Percentiles rank a stretch among this genome's conserved stretches.
These are phyloP conservation scores for Candida tammaniensis DNA, from an alignment of 805 yeast species.

Conservation along the genomic window DNA sequence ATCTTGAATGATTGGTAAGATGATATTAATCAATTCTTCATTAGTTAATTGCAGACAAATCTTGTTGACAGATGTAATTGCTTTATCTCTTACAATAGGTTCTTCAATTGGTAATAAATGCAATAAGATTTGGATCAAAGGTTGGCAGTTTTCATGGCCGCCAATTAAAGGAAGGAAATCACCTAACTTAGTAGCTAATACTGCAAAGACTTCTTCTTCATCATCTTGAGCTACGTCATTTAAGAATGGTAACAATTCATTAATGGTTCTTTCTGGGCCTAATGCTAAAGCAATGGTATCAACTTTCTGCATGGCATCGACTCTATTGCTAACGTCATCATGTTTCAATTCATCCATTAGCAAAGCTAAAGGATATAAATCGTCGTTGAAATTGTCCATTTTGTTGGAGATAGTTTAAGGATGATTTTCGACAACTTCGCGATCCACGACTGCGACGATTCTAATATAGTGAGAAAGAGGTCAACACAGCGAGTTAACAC, in stretches of 20 bases:
- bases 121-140: constrained; percentile 63
- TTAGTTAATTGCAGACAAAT: constrained; percentile 62
- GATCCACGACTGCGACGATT: constrained; percentile 1
- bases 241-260: constrained; percentile 85
- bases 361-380: constrained; percentile 89
- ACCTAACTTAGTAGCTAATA: constrained; percentile 87
- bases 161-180: constrained; percentile 87
- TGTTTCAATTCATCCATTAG: constrained; percentile 96
- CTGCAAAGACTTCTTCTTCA: constrained; percentile 96
- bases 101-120: constrained; percentile 90
- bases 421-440: constrained; percentile 4
- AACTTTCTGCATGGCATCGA: constrained; percentile 89
- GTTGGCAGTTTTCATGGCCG: constrained; percentile 59
- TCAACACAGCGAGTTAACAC: no score
- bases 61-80: constrained; percentile 78
- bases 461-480: no score
- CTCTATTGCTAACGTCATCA: constrained; percentile 91
- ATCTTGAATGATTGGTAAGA: constrained; percentile 73
- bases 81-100: constrained; percentile 92
- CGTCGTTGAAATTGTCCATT: constrained; percentile 47
- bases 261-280: constrained; percentile 89
- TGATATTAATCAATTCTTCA: constrained; percentile 62
- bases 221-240: constrained; percentile 92
- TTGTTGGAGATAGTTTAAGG: constrained; percentile 4
- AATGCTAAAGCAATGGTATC: constrained; percentile 93